Base-by-base conservation (phyloP, 2,329 filamentous ascomycete genomes). In the Colletotrichum endophyticum region DNA sequence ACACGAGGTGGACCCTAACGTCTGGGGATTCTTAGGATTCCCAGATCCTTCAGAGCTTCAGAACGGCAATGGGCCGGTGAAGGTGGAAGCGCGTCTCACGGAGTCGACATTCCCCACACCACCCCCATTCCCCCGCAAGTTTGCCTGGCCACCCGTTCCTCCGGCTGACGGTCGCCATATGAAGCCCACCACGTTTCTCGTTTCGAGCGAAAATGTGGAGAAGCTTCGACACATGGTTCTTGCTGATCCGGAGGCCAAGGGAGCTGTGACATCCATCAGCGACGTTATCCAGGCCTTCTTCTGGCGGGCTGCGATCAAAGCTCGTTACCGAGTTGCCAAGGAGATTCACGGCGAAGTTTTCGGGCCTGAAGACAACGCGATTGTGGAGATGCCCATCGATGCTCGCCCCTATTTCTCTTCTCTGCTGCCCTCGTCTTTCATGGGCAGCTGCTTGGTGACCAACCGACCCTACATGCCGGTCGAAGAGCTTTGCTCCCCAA, bases 341-440 rank as follows among this genome's bases (percentile, higher is more conserved):
- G 44, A 53, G 11, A 53, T 22, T 0, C 44, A 53, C 0, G 12
- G 44, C 11, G 44, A 13, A 53, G 44, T 0, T 0, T 53, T 53
- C 1, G 44, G 44, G 11, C 19, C 11, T 2, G 6, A 13, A 53
- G n/a, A 53, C 44, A 53, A 53, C 3, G 44, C 44, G 44, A 53
- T 53, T 53, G 44, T 53, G 44, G 44, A 53, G 12, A 53, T 53
- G 44, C 44, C 44, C 44, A 53, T 53, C n/a, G 44, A 53, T 53
- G 44, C 44, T 53, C 44, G 44, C 12, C 44, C 44, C 44, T 53
- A 22, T 25, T 53, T 53, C 3, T 53, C 44, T 0, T 53, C 44
- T 25, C 44, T 53, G 44, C 5, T 53, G 11, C 44, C 44, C 0
- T 53, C 44, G 22, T 53, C 44, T 8, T 53, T 53, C 44, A 53